Evolutionary conservation across 2,329 filamentous ascomycete genomes (phyloP), one percentile per base, ranked within the genome.

Genomic region (Claviceps sorghi): DNA sequence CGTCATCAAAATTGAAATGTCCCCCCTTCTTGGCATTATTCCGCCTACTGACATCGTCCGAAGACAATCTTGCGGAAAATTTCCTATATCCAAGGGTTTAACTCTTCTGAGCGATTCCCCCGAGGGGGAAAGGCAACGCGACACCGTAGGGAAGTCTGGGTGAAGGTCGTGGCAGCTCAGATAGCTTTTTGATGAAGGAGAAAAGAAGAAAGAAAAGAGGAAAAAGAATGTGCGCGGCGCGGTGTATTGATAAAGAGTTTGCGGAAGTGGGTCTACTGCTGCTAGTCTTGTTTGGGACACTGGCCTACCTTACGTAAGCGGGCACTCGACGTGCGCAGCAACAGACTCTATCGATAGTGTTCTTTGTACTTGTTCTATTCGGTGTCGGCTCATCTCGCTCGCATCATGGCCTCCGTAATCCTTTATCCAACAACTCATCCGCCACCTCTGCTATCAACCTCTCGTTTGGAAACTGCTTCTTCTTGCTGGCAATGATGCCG

Each of bases 101-200:
- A 57, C 65, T 80, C 75, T 80, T 70, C 76, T 77, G 75, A 79
- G 72, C 68, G 62, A 65, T 73, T 72, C 73, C 70, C 70, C 57
- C 55, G 51, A 53, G 56, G 62, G 68, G 68, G 70, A 73, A 75
- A 75, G 77, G 77, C 77, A 80, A 80, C 77, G 64, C 76, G 68
- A 75, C 77, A 79, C 77, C 76, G 77, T 80, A 64, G 69, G 62
- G 62, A 59, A 65, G 42, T 52, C 73, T 72, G 69, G 71, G 71
- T 79, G 77, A 75, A 69, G 76, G 77, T 80, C 77, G 77, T 80
- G 77, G 77, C 78, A 69, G 69, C 75, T 78, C 75, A 78, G 70
- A 65, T 71, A 67, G 72, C 76, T 80, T 80, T 80, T 80, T 80
- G 77, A 80, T 80, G 73, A 70, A 69, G 66, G 70, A 73, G 68